These are phyloP conservation scores for Colletotrichum lupini DNA, from an alignment of 2,329 filamentous ascomycete species.

Conservation along the genomic window DNA sequence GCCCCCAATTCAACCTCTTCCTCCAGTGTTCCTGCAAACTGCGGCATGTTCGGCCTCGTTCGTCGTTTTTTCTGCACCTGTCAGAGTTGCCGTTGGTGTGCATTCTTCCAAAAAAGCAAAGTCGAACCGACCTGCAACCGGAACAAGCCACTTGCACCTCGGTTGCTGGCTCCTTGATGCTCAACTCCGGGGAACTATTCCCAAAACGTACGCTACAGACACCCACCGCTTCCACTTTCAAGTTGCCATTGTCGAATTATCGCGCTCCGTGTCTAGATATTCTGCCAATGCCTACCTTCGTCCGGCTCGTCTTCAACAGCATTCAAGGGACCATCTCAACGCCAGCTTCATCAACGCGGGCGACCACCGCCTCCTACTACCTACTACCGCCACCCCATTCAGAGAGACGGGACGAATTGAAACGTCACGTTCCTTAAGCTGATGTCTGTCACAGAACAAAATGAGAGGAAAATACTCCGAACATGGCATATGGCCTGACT, in stretches of 20 bases:
- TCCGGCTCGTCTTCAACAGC: neutral
- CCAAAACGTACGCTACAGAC: neutral
- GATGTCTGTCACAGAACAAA: conserved; percentile 22
- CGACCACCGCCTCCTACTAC: neutral
- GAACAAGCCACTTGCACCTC: neutral
- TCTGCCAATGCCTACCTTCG: neutral
- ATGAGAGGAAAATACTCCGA: conserved; percentile 22
- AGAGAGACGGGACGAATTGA: conserved; percentile 27
- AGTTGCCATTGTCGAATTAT: neutral
- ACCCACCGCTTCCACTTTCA: neutral
- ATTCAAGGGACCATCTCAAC: neutral
- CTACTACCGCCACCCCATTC: neutral
- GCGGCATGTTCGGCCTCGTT: neutral
- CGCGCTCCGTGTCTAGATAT: neutral
- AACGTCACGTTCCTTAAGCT: conserved; percentile 25
- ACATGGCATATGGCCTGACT: neutral
- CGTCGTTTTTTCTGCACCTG: conserved; percentile 13
- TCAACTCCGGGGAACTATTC: neutral
- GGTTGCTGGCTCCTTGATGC: neutral
- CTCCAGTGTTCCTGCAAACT: neutral
- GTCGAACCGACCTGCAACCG: neutral
- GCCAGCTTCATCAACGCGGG: neutral
- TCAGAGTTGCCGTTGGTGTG: conserved; percentile 16
- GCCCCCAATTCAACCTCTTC: neutral
- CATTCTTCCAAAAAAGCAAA: neutral